phyloP scores from a whole-genome alignment of 352 stramenopile genomes.

The Phytophthora tentaculata region DNA sequence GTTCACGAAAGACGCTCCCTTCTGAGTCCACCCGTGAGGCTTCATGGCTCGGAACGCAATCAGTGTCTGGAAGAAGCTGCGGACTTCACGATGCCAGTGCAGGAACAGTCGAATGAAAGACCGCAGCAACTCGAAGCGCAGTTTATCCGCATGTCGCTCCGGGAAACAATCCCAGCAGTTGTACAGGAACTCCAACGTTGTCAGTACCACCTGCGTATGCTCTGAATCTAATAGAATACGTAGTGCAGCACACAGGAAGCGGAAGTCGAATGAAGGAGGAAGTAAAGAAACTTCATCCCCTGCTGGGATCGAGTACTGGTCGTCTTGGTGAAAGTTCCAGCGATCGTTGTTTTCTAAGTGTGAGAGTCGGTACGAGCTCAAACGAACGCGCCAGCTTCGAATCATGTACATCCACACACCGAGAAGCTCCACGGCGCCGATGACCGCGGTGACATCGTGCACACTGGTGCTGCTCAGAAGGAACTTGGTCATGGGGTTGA shows the following conservation, averaged over 20 bases:
- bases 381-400: constrained; percentile 86
- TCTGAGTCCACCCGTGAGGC: constrained; percentile 85
- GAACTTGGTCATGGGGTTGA: constrained; percentile 93
- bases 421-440: constrained; percentile 85
- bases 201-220: constrained; percentile 88
- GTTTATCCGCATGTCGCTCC: constrained; percentile 87
- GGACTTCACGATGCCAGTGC: constrained; percentile 89
- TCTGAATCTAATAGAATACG: constrained; percentile 85
- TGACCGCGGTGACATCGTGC: constrained; percentile 88
- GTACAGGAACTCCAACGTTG: constrained; percentile 89
- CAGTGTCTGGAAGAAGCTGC: constrained; percentile 87
- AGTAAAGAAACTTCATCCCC: constrained; percentile 87
- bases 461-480: constrained; percentile 87
- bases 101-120: constrained; percentile 85
- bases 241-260: constrained; percentile 81
- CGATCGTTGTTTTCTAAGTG: constrained; percentile 91
- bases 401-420: constrained; percentile 94
- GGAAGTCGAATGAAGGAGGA: constrained; percentile 88
- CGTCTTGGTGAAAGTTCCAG: constrained; percentile 92
- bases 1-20: constrained; percentile 86
- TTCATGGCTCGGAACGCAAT: constrained; percentile 89
- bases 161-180: constrained; percentile 92
- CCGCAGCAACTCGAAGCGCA: constrained; percentile 81
- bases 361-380: constrained; percentile 87
- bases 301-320: constrained; percentile 89